Conservation (phyloP, 1,284 basidiomycete species). For the Cutaneotrichosporon mucoides region DNA sequence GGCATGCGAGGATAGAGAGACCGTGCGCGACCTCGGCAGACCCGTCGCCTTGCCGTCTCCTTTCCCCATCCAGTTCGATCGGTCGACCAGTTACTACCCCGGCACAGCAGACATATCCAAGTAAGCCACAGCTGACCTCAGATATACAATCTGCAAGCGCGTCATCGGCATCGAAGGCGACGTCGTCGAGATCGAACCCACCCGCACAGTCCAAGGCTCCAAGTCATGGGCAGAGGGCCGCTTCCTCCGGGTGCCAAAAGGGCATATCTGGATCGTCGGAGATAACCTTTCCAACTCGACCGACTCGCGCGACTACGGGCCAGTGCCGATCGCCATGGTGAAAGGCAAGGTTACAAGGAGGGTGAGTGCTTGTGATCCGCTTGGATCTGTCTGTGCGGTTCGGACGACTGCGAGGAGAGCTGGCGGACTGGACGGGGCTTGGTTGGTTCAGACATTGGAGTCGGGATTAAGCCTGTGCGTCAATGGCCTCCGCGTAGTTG, state of each 20-base stretch:
- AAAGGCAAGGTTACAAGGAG: conserved; percentile 70
- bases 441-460: no score
- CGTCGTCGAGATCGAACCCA: conserved; percentile 75
- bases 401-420: no score
- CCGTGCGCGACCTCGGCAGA: no score
- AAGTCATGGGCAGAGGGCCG: conserved; percentile 45
- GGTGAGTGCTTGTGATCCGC: conserved; percentile 53
- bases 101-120: no score
- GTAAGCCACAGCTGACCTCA: background rate
- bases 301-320: conserved; percentile 87
- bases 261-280: conserved; percentile 87
- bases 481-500: background rate
- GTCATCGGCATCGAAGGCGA: conserved; percentile 88
- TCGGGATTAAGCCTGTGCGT: no score
- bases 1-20: no score
- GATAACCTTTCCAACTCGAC: conserved; percentile 81
- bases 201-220: conserved; percentile 41
- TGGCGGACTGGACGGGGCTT: background rate
- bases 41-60: no score
- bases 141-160: conserved; percentile 76
- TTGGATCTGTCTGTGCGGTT: background rate
- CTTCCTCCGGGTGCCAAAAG: conserved; percentile 70
- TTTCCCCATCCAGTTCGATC: no score
- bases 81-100: no score
- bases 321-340: conserved; percentile 78